A percentile compares a stretch with the other conserved stretches of the same genome.
These are phyloP conservation scores for Coffea canephora DNA, from an alignment of 257 asterid species.

Conservation along the genomic window DNA sequence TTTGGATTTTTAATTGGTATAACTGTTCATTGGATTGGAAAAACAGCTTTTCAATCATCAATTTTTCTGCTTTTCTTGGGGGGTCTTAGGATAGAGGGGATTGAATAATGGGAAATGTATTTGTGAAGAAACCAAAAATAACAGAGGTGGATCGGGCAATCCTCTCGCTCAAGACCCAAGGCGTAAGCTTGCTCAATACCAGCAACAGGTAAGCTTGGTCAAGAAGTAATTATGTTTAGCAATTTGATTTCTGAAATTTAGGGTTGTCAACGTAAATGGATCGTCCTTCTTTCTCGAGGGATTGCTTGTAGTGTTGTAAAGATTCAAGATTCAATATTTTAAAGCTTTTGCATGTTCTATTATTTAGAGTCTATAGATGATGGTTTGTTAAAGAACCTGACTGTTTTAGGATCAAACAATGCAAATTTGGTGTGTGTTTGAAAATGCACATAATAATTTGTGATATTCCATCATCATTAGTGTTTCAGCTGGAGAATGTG, in stretches of 20 bases:
- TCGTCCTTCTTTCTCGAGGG: background rate
- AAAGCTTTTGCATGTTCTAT: background rate
- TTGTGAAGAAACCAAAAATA: no score
- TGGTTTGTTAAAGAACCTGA: no score
- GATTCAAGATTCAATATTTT: background rate
- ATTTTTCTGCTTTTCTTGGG: no score
- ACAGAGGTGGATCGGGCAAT: no score
- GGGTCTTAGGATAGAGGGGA: no score
- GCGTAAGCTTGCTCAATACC: conserved; percentile 94
- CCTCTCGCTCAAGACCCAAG: conserved; percentile 24
- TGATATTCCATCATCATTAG: conserved; percentile 6
- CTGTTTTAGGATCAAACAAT: no score
- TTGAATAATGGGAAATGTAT: no score
- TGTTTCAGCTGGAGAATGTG: conserved; percentile 67
- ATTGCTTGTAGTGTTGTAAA: background rate
- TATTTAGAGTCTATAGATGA: no score
- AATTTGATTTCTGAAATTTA: background rate
- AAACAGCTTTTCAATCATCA: no score
- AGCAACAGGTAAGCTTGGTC: conserved; percentile 53
- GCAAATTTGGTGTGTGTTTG: no score
- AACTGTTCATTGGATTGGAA: no score
- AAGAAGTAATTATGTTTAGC: background rate
- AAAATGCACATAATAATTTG: no score
- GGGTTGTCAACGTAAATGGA: background rate
- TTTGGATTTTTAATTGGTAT: background rate